Conservation (phyloP, 495 filamentous ascomycete genomes). For the Neurospora sp. region DNA sequence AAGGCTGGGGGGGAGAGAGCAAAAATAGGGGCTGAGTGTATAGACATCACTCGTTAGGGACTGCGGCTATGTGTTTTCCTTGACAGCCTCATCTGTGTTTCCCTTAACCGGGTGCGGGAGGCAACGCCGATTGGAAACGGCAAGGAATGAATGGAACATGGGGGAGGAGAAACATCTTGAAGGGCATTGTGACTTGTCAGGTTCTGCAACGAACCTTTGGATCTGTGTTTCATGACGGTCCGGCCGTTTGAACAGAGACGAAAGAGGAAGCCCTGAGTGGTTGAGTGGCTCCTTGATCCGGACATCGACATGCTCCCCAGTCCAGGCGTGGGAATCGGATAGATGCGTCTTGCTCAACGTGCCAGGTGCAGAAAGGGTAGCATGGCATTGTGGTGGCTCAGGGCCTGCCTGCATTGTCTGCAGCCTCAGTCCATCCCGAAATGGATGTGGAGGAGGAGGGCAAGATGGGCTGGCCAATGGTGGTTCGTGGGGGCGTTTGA, state of each 20-base stretch:
- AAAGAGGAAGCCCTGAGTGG: neutral
- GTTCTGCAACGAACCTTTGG: conserved; percentile 9
- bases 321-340: neutral
- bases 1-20: neutral
- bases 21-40: neutral
- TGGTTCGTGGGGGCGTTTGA: conserved; percentile 15
- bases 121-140: neutral
- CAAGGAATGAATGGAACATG: neutral
- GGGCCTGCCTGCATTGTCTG: neutral
- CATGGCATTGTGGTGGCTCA: neutral
- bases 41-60: neutral
- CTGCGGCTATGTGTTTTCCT: neutral
- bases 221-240: conserved; percentile 14
- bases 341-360: neutral
- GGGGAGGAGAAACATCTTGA: conserved; percentile 1
- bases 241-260: conserved; percentile 14
- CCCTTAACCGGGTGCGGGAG: neutral
- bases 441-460: neutral
- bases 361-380: neutral
- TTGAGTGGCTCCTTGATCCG: conserved; percentile 10
- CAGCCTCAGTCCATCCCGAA: neutral
- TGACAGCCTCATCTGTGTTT: conserved; percentile 6
- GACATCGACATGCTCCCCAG: conserved; percentile 15
- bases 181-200: conserved; percentile 11
- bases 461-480: conserved; percentile 11